Conservation (phyloP, 768 basidiomycete genomes). For the Russula virescens region DNA sequence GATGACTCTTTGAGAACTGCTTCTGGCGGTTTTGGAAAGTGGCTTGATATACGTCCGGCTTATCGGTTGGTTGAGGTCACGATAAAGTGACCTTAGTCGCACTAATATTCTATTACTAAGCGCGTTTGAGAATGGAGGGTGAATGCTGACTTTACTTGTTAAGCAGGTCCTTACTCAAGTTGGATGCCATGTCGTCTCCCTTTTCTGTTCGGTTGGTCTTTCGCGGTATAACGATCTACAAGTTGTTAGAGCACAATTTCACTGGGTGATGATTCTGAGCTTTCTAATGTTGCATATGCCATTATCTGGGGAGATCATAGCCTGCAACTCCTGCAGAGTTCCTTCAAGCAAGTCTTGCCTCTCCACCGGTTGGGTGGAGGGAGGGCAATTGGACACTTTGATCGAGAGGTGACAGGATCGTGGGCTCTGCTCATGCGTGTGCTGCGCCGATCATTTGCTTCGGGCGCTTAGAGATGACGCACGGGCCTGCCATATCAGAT, state of each 20-base stretch:
- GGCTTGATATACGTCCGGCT: conserved; percentile 60
- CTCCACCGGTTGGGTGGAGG: too few species aligned
- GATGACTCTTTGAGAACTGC: conserved; percentile 58
- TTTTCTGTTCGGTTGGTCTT: neutral
- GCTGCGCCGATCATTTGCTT: too few species aligned
- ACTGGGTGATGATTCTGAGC: neutral
- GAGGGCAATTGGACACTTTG: too few species aligned
- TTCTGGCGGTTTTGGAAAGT: conserved; percentile 32
- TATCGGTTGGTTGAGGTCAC: conserved; percentile 14
- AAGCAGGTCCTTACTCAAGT: neutral
- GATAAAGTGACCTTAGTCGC: neutral
- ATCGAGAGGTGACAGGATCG: too few species aligned
- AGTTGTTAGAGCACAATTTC: neutral
- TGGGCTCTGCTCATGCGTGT: too few species aligned
- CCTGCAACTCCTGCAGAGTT: neutral
- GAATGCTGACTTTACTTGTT: neutral
- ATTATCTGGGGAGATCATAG: neutral
- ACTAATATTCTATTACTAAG: neutral
- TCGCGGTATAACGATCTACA: neutral
- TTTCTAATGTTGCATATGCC: neutral
- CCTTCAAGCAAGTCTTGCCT: too few species aligned
- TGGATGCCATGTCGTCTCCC: neutral
- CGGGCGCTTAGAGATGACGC: too few species aligned
- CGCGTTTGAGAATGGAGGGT: too few species aligned
- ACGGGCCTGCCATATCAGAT: too few species aligned